phyloP scores from a whole-genome alignment of 805 yeast species.

The Starmera quercuum region DNA sequence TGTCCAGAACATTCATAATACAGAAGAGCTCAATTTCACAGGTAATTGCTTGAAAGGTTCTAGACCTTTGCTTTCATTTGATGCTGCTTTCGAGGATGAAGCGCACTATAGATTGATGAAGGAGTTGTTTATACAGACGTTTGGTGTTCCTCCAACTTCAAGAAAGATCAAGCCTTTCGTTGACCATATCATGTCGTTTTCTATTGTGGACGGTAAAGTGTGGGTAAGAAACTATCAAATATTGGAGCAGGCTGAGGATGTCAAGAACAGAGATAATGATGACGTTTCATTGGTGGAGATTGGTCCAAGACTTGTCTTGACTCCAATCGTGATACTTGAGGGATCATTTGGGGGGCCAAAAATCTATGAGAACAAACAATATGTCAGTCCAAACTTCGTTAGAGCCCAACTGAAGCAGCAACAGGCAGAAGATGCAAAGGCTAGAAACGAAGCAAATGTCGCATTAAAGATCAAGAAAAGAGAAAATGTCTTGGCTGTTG shows the following conservation, averaged over 20 bases:
- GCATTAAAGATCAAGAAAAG: conserved; percentile 70
- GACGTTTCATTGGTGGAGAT: conserved; percentile 82
- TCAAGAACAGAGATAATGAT: conserved; percentile 43
- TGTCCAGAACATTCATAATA: conserved; percentile 89
- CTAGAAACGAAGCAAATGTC: conserved; percentile 72
- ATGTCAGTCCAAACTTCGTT: conserved; percentile 90
- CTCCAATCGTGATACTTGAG: conserved; percentile 84
- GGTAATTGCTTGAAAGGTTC: conserved; percentile 96
- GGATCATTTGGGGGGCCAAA: conserved; percentile 98
- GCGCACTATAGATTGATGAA: conserved; percentile 72
- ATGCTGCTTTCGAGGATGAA: conserved; percentile 59
- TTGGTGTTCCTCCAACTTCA: conserved; percentile 94
- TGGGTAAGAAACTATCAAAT: conserved; percentile 97
- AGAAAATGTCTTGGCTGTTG: conserved; percentile 65
- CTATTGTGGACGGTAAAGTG: conserved; percentile 85
- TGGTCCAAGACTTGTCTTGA: conserved; percentile 93
- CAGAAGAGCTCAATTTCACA: conserved; percentile 92
- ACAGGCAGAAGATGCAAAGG: conserved; percentile 70
- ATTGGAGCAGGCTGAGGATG: conserved; percentile 51
- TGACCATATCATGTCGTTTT: conserved; percentile 91
- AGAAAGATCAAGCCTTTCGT: conserved; percentile 90
- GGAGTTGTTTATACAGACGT: conserved; percentile 72
- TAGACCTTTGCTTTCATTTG: conserved; percentile 88
- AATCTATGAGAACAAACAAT: conserved; percentile 94
- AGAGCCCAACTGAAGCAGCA: conserved; percentile 82